Evolutionary conservation across 2,329 filamentous ascomycete genomes (phyloP), one percentile per base, ranked within the genome.

Genomic region (Fusarium decemcellulare): DNA sequence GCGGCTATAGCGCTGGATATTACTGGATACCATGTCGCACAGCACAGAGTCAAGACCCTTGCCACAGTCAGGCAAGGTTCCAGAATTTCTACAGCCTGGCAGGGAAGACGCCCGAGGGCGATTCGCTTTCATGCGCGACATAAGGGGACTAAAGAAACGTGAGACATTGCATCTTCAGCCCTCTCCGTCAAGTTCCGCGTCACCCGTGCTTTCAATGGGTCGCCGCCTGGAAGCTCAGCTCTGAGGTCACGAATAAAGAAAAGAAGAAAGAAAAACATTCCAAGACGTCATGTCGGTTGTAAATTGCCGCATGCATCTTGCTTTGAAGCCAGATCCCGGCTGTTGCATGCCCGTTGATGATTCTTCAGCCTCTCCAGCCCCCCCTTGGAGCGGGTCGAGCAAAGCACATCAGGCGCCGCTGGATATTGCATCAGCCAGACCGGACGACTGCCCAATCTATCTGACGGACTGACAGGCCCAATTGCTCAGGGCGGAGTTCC

Each of bases 101-200:
- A 34, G 32, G 32, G 32, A 34, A 8, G 2, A 34, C 8, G 7
- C 5, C 23, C 5, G 23, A 34, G 32, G 67, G 27, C 66, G 55
- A 30, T 39, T 42, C 57, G 66, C 66, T 50, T 42, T 37, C 56
- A 70, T 70, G 62, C 61, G 50, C 18, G 53, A 69, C 61, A 67
- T 54, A 34, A 18, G 8, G 27, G 16, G 11, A 39, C 11, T 16
- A 16, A 27, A 43, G 8, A 40, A 15, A 63, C 7, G 27, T 67
- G 66, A 70, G 62, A 70, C 54, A 67, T 54, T 52, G 39, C 39
- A 12, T 46, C 29, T 47, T 39, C 30, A 40, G 18, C 32, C 67
- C 23, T 23, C 23, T 23, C 23, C 63, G 67, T 58, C 11, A 58
- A 58, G 15, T 60, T 44, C 67, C 67, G 23, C 23, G 67, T 18